Conservation (phyloP, 2,329 filamentous ascomycete genomes). For the Clonostachys sp. region DNA sequence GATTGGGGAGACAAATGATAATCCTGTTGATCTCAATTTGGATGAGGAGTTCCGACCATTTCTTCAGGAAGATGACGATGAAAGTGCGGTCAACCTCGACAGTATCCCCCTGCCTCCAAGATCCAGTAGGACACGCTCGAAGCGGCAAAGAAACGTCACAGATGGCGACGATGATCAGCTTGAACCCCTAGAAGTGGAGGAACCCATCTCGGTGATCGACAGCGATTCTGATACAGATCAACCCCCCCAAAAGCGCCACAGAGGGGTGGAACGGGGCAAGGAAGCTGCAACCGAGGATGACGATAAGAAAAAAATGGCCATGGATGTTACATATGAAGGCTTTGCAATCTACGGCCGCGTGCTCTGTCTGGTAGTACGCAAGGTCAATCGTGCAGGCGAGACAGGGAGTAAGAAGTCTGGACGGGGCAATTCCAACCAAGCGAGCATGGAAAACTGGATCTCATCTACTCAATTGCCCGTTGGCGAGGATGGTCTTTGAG, state of each 20-base stretch:
- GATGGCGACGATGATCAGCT: constrained; percentile 18
- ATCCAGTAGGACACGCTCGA: constrained; percentile 17
- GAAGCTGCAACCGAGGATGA: constrained; percentile 35
- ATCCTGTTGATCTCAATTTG: constrained; percentile 47
- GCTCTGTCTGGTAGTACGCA: constrained; percentile 81
- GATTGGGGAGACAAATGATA: constrained; percentile 49
- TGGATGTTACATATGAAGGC: constrained; percentile 88
- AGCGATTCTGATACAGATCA: constrained; percentile 31
- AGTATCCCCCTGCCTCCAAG: constrained; percentile 23
- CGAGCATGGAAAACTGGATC: constrained; percentile 82
- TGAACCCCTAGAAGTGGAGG: constrained; percentile 21
- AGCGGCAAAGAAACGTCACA: constrained; percentile 5
- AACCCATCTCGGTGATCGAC: constrained; percentile 25
- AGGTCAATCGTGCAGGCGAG: constrained; percentile 49
- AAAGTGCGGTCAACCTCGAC: constrained; percentile 19
- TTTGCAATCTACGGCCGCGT: constrained; percentile 95
- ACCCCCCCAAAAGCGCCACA: constrained; percentile 39
- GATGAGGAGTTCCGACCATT: constrained; percentile 24
- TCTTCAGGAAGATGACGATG: constrained; percentile 42
- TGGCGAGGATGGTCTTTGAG: constrained; percentile 24
- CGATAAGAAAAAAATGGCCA: constrained; percentile 86
- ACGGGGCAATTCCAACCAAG: constrained; percentile 46
- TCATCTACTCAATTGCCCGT: constrained; percentile 66
- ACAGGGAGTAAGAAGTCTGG: constrained; percentile 12
- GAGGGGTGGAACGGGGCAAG: constrained; percentile 21